A percentile compares a stretch with the other conserved stretches of the same genome.
Conservation (phyloP, 768 basidiomycete species). For the Kwoniella sp. region DNA sequence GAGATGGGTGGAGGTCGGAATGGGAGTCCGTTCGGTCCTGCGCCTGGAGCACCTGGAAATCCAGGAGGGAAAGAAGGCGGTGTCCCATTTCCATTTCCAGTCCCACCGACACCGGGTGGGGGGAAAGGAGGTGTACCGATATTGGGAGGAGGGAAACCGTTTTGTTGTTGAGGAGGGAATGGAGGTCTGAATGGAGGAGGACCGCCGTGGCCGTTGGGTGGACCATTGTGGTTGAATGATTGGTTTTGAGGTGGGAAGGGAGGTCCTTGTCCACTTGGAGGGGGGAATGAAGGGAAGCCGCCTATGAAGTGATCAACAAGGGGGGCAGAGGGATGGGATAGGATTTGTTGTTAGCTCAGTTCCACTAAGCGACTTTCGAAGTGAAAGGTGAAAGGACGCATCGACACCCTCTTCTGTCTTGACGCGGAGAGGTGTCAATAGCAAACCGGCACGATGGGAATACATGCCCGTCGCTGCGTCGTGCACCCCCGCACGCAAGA, state of each 20-base stretch:
- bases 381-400: too few relatives aligned
- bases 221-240: not conserved
- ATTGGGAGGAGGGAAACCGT: not conserved
- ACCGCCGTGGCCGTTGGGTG: not conserved
- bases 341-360: not conserved
- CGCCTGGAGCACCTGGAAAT: slow-evolving; percentile 5
- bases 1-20: slow-evolving; percentile 15
- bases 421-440: too few relatives aligned
- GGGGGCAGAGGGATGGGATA: not conserved
- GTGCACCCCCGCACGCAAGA: too few relatives aligned
- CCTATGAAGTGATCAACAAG: not conserved
- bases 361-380: too few relatives aligned
- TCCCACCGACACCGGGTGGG: slow-evolving; percentile 9
- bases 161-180: slow-evolving; percentile 26
- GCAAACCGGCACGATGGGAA: too few relatives aligned
- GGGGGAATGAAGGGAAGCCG: slow-evolving; percentile 20
- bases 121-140: slow-evolving; percentile 32
- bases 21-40: slow-evolving; percentile 5
- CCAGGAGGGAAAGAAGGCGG: slow-evolving; percentile 26
- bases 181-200: slow-evolving; percentile 34
- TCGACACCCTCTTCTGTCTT: too few relatives aligned
- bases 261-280: slow-evolving; percentile 9
- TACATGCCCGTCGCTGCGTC: too few relatives aligned
- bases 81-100: not conserved
- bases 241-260: slow-evolving; percentile 30